Evolutionary conservation across 2,329 filamentous ascomycete genomes (phyloP), one percentile per base, ranked within the genome.

Genomic region (Aspergillus jensenii): DNA sequence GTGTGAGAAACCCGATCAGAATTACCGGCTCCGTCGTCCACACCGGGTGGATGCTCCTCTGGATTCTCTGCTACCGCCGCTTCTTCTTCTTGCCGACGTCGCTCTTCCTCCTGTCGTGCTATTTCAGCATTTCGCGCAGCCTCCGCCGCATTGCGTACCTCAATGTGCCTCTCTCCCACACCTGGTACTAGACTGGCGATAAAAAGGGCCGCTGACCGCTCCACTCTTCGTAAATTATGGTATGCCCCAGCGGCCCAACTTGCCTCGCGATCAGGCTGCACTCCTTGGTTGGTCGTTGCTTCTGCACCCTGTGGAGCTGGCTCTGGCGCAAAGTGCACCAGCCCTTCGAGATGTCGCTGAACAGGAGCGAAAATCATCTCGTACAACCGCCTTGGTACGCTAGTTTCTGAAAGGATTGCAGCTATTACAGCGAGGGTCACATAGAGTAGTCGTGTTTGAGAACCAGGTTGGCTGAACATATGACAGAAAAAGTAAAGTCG

Each of bases 161-260:
- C 75, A 14, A 87, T 82, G 67, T 86, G 83, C 7, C 83, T 76
- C 67, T 88, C 85, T 0, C 85, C 85, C 25, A 88, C 77, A 0
- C 85, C 85, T 1, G 85, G 85, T 67, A 85, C 81, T 50, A 88
- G 67, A 69, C 82, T 86, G 0, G 84, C 85, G 35, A 88, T 68
- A 59, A 88, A 85, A n/a, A 88, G 74, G n/a, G 83, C 83, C 41
- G 84, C 66, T 1, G 81, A 81, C 39, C 85, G 77, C 68, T 87
- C 85, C 0, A 78, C 69, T 2, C 78, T 76, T 44, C 82, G 72
- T 17, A 84, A 41, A 19, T 64, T 64, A 15, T 67, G 65, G 56
- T 68, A 67, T 4, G 68, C 14, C n/a, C 60, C 65, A 4, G 55
- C 59, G 25, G 45, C 45, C 35, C 61, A 19, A 5, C 21, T 35